phyloP scores from a whole-genome alignment of 495 filamentous ascomycete genomes.

The Saxophila tyrrhenica region DNA sequence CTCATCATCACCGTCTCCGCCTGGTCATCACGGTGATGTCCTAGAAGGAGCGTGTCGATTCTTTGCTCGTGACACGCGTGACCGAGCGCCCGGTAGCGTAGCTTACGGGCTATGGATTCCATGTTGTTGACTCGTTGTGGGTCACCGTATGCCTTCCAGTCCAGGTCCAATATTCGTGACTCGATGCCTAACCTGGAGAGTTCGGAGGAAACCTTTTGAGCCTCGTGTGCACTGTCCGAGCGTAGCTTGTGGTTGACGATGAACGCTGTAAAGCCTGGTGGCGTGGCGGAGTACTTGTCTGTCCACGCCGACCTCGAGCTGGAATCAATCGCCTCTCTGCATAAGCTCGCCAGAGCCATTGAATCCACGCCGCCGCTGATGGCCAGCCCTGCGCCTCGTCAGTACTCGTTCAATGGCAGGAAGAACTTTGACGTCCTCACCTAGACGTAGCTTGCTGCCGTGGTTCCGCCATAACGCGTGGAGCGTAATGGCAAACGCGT shows the following conservation, averaged over 20 bases:
- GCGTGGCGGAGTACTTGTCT: conserved; percentile 22
- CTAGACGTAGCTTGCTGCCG: background rate
- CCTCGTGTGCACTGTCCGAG: conserved; percentile 56
- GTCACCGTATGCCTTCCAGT: conserved; percentile 30
- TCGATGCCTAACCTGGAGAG: conserved; percentile 36
- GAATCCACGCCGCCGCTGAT: conserved; percentile 92
- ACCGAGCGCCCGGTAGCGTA: conserved; percentile 63
- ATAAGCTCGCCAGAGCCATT: conserved; percentile 83
- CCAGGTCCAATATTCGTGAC: conserved; percentile 35
- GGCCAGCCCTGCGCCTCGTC: conserved; percentile 50
- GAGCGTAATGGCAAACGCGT: background rate
- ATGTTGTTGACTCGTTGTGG: conserved; percentile 47
- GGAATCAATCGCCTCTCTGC: conserved; percentile 15
- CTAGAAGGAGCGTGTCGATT: conserved; percentile 52
- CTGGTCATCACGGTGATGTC: conserved; percentile 77
- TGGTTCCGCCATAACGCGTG: conserved; percentile 1
- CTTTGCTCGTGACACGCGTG: conserved; percentile 39
- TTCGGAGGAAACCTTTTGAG: conserved; percentile 43
- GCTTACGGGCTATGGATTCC: conserved; percentile 64
- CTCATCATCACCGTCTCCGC: conserved; percentile 80
- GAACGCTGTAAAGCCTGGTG: conserved; percentile 44
- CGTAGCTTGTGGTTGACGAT: conserved; percentile 73
- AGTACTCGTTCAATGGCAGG: background rate
- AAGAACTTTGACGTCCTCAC: background rate
- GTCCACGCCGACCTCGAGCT: background rate